phyloP scores from a whole-genome alignment of 108 stramenopile genomes.

The Pseudonitzschia pungens region DNA sequence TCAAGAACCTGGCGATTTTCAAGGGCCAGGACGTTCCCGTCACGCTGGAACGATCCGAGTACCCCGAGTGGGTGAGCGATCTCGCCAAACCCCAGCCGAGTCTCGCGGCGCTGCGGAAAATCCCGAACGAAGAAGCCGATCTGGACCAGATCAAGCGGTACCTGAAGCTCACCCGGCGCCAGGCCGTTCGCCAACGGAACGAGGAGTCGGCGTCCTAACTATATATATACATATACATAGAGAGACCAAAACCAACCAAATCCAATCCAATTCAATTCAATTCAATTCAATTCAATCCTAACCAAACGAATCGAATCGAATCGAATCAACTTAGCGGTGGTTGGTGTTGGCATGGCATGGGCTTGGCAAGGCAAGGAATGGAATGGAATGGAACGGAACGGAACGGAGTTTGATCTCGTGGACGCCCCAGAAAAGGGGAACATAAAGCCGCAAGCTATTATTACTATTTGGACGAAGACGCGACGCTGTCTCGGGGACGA shows the following conservation, averaged over 20 bases:
- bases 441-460: no score
- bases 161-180: constrained; percentile 62
- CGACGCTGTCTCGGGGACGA: no score
- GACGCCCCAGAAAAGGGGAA: no score
- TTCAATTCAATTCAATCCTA: neutral
- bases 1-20: constrained; percentile 50
- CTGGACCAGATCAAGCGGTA: constrained; percentile 59
- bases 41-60: constrained; percentile 44
- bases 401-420: no score
- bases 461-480: no score
- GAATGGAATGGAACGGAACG: no score
- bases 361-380: no score
- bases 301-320: no score
- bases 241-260: neutral
- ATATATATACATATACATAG: no score
- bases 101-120: constrained; percentile 57
- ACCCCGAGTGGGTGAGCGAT: constrained; percentile 62
- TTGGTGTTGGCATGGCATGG: no score
- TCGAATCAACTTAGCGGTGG: no score
- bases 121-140: constrained; percentile 58
- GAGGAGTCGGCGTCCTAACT: constrained; percentile 28
- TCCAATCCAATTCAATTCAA: no score
- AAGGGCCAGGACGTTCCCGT: constrained; percentile 46
- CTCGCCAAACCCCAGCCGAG: constrained; percentile 44
- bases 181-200: constrained; percentile 56